Evolutionary conservation across 345 rosid genomes (phyloP).

Genomic region (Jatropha curcas): DNA sequence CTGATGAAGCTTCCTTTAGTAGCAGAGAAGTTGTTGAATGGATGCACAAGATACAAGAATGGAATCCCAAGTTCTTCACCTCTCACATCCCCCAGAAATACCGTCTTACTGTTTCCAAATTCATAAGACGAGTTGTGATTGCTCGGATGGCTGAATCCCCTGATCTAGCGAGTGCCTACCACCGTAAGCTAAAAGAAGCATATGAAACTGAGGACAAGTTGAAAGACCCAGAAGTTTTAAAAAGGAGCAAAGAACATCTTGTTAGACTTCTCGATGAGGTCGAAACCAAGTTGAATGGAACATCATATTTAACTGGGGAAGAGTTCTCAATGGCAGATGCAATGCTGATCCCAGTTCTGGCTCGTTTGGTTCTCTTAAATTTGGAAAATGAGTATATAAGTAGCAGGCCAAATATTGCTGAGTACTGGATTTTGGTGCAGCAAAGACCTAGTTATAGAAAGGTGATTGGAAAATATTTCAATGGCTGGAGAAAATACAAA

Average conservation of each 20-base stretch:
- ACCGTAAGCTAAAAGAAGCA: constrained; percentile 69
- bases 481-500: constrained; percentile 76
- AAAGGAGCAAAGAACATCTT: constrained; percentile 62
- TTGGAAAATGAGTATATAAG: constrained; percentile 67
- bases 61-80: constrained; percentile 76
- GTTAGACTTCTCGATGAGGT: constrained; percentile 63
- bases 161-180: constrained; percentile 83
- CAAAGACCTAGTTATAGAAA: constrained; percentile 70
- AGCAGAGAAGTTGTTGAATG: constrained; percentile 44
- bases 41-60: constrained; percentile 76
- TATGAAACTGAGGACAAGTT: constrained; percentile 70
- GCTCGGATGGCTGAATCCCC: constrained; percentile 51
- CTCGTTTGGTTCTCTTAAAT: constrained; percentile 61
- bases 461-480: constrained; percentile 73
- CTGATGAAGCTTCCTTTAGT: constrained; percentile 36
- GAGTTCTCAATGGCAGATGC: constrained; percentile 91
- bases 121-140: constrained; percentile 61
- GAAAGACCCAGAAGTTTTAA: constrained; percentile 45
- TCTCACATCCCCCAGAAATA: constrained; percentile 59
- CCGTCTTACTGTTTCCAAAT: constrained; percentile 49
- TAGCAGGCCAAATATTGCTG: constrained; percentile 61
- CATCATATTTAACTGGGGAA: constrained; percentile 58
- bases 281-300: constrained; percentile 52
- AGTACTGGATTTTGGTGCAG: constrained; percentile 67
- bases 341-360: constrained; percentile 67